Conservation (phyloP, 805 yeast species). For the Candida hispaniensis region DNA sequence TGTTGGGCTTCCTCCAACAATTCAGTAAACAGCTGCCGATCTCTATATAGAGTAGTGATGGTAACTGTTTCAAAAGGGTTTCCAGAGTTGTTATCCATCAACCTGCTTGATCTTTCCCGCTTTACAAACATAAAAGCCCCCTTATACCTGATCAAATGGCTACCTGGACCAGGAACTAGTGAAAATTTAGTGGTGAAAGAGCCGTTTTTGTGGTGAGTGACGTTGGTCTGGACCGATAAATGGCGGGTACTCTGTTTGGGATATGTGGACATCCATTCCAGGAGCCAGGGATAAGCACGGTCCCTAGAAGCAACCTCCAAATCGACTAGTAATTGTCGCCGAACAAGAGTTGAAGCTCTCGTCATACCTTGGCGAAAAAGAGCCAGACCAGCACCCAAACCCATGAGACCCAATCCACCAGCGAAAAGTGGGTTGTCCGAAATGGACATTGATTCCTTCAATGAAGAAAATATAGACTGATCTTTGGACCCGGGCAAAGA, state of each 20-base stretch:
- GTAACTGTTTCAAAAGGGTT: constrained; percentile 96
- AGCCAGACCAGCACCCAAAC: constrained; percentile 83
- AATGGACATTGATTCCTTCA: too few species aligned
- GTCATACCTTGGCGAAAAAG: constrained; percentile 58
- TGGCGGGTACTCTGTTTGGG: constrained; percentile 71
- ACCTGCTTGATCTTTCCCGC: constrained; percentile 80
- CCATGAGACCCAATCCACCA: constrained; percentile 97
- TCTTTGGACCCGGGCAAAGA: too few species aligned
- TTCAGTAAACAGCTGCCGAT: constrained; percentile 56
- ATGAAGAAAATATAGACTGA: too few species aligned
- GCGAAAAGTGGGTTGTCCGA: constrained; percentile 87
- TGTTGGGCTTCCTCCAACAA: constrained; percentile 74
- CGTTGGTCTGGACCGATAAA: constrained; percentile 79
- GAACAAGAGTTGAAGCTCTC: constrained; percentile 53
- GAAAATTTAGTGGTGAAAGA: constrained; percentile 77
- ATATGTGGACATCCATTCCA: constrained; percentile 89
- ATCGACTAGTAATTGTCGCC: constrained; percentile 80
- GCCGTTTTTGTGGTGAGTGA: constrained; percentile 84
- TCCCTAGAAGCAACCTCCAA: constrained; percentile 89
- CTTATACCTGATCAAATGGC: constrained; percentile 72
- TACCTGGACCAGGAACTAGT: constrained; percentile 96
- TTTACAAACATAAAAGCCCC: constrained; percentile 83
- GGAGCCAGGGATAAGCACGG: constrained; percentile 87
- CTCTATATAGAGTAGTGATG: constrained; percentile 78
- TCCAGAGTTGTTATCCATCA: constrained; percentile 82